These are phyloP conservation scores for Backusella sp. DNA, from an alignment of 192 early-diverging fungal species.

Conservation along the genomic window DNA sequence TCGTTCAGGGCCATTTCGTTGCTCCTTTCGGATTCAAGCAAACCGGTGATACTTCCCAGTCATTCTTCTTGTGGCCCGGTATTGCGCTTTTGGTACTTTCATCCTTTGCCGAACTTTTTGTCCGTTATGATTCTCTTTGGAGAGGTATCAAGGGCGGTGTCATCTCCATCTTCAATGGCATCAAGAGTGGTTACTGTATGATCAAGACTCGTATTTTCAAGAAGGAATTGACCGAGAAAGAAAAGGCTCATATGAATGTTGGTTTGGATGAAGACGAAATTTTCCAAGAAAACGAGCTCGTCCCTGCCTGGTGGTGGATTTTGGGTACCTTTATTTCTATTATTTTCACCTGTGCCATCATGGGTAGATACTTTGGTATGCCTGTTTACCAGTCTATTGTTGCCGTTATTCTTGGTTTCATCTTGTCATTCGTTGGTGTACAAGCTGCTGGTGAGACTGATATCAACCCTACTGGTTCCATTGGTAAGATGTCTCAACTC, in stretches of 20 bases:
- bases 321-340: conserved; percentile 49
- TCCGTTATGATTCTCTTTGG: conserved; percentile 43
- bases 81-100: conserved; percentile 63
- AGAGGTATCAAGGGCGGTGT: conserved; percentile 41
- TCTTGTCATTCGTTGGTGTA: conserved; percentile 64
- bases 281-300: conserved; percentile 44
- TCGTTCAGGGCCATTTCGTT: conserved; percentile 36
- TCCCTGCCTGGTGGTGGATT: conserved; percentile 56
- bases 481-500: conserved; percentile 66
- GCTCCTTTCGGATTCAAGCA: conserved; percentile 29
- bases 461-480: conserved; percentile 62
- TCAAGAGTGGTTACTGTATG: neutral
- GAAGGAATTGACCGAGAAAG: neutral
- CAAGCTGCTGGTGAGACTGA: conserved; percentile 65
- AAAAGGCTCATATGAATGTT: conserved; percentile 12
- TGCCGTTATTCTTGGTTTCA: conserved; percentile 60
- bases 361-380: conserved; percentile 56
- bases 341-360: conserved; percentile 55
- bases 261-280: conserved; percentile 37
- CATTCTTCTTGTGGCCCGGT: conserved; percentile 73
- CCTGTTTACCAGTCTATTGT: conserved; percentile 57
- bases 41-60: conserved; percentile 47
- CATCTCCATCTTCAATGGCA: conserved; percentile 7
- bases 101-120: conserved; percentile 60
- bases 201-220: conserved; percentile 14